Percentiles rank a stretch among this genome's conserved stretches.
phyloP scores from a whole-genome alignment of 2,329 filamentous ascomycete species.

The Ophiosphaerella herpotricha region DNA sequence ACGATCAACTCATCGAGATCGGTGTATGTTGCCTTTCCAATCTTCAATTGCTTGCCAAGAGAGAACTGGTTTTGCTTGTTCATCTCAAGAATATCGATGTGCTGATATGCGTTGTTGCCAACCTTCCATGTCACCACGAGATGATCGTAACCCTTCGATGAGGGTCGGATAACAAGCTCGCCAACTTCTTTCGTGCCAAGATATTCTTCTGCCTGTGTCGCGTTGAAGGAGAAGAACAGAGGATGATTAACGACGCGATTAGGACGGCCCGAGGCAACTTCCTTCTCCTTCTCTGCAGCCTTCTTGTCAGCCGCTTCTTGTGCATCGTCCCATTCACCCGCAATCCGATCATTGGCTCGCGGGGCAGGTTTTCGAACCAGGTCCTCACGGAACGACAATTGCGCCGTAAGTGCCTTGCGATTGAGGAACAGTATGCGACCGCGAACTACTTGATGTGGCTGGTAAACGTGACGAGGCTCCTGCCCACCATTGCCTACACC shows the following conservation, averaged over 20 bases:
- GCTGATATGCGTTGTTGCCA: conserved; percentile 92
- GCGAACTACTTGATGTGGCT: conserved; percentile 80
- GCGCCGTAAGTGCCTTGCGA: conserved; percentile 80
- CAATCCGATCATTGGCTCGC: conserved; percentile 65
- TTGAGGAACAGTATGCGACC: conserved; percentile 89
- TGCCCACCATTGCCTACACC: conserved; percentile 58
- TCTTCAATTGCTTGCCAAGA: conserved; percentile 81
- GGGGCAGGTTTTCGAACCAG: conserved; percentile 66
- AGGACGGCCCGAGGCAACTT: conserved; percentile 80
- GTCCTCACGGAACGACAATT: conserved; percentile 83
- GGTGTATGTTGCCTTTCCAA: conserved; percentile 89
- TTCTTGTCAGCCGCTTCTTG: conserved; percentile 77
- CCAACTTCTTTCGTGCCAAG: conserved; percentile 83
- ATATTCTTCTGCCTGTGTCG: conserved; percentile 89
- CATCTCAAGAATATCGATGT: conserved; percentile 94
- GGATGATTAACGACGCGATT: conserved; percentile 98
- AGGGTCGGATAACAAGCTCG: conserved; percentile 93
- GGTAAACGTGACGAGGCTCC: conserved; percentile 67
- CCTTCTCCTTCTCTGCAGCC: conserved; percentile 83
- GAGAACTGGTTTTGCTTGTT: conserved; percentile 98
- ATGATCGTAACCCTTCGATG: conserved; percentile 93
- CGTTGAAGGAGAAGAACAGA: conserved; percentile 91
- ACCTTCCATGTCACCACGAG: conserved; percentile 98
- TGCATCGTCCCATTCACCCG: conserved; percentile 83
- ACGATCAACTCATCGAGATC: conserved; percentile 98